A percentile compares a stretch with the other conserved stretches of the same genome.
Evolutionary conservation across 2,329 filamentous ascomycete genomes (phyloP).

Genomic region (Huntiella abstrusa): DNA sequence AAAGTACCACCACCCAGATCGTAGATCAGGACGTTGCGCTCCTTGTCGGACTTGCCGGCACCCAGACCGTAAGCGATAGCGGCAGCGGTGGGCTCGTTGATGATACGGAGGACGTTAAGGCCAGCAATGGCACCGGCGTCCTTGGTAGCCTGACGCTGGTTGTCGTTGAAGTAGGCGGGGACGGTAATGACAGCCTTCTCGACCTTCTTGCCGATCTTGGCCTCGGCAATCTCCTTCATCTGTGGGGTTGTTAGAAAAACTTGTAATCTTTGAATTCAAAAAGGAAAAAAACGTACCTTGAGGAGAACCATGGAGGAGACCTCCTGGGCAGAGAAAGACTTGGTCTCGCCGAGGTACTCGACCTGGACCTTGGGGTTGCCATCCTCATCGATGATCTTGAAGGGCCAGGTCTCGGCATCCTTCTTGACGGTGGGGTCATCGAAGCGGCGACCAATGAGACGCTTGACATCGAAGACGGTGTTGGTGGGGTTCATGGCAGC

Average conservation of each 20-base stretch:
- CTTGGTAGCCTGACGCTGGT: conserved; percentile 98
- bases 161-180: conserved; percentile 99
- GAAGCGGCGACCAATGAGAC: conserved; percentile 89
- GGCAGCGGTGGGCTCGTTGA: conserved; percentile 97
- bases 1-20: conserved; percentile 99
- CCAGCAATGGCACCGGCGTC: conserved; percentile 95
- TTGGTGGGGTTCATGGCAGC: conserved; percentile 97
- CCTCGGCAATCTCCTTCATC: conserved; percentile 99
- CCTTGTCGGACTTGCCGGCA: conserved; percentile 85
- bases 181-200: conserved; percentile 98
- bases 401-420: conserved; percentile 96
- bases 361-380: conserved; percentile 87
- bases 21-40: conserved; percentile 98
- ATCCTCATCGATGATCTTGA: conserved; percentile 86
- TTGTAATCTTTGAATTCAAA: background rate
- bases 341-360: conserved; percentile 83
- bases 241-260: conserved; percentile 20
- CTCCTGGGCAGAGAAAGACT: conserved; percentile 95
- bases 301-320: conserved; percentile 96
- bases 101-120: conserved; percentile 97
- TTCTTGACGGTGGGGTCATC: conserved; percentile 96
- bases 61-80: conserved; percentile 97
- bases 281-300: conserved; percentile 47
- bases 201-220: conserved; percentile 96
- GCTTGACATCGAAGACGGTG: conserved; percentile 99